Base-by-base conservation (phyloP, 2,329 filamentous ascomycete species). In the Xylaria sp. region DNA sequence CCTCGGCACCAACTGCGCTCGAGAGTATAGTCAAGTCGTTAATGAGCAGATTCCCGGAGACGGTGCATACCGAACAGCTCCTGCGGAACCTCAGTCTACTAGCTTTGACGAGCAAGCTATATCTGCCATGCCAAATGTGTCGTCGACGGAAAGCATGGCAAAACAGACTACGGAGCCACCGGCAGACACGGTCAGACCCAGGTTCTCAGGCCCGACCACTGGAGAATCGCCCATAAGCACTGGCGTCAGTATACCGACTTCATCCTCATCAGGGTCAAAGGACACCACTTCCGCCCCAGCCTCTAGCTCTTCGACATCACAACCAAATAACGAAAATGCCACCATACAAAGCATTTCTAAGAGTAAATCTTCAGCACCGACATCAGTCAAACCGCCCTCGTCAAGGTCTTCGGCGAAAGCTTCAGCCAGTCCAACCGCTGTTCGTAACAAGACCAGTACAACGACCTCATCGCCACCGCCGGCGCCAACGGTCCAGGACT, bases 401-500 rank as follows among this genome's bases (percentile, higher is more conserved):
- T 75, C 77, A 5, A 67, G 61, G 51, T 69, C 70, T 20, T 54
- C 72, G 1, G n/a, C 69, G 6, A 70, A 73, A 59, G 25, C 69
- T 10, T 44, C 76, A 6, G 66, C 73, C n/a, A 72, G 74, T 37
- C 71, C 75, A 39, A 74, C 78, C 8, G 69, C 73, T 9, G 69
- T 74, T 23, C 80, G 78, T 64, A 80, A 77, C 77, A 79, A 79
- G 69, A 82, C 80, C 65, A 83, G 73, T 75, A 83, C 80, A 58
- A 73, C 81, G 31, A 74, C 81, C 31, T 82, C 84, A 9, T 76
- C 85, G 1, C 78, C 85, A 8, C 80, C 86, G 1, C 81, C 91
- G 1, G 88, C 90, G 0, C 94, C 95, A 1, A 94, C 94, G 0
- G 96, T 97, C 0, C 96, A 99, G 80, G 96, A 99, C 79, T 96